These are phyloP conservation scores for Eimeria acervulina DNA, from an alignment of 169 alveolate genomes.

Conservation along the genomic window DNA sequence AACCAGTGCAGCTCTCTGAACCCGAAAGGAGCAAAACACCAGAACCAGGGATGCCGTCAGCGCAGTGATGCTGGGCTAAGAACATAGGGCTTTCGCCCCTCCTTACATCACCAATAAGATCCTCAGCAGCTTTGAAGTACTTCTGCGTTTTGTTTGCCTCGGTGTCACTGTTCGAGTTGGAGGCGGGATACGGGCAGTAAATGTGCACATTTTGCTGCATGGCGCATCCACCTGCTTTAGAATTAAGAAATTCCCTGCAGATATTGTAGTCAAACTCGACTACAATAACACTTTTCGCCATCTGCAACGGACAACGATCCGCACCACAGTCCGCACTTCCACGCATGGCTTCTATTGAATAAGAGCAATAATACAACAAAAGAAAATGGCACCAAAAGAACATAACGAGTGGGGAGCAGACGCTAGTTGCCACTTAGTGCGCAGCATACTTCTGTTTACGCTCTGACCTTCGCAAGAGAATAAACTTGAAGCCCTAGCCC, in stretches of 20 bases:
- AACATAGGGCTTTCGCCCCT: not conserved
- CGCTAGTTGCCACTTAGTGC: not conserved
- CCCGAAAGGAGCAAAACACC: not conserved
- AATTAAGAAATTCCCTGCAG: conserved; percentile 6
- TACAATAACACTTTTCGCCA: conserved; percentile 46
- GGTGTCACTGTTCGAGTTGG: not conserved
- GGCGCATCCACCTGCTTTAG: not conserved
- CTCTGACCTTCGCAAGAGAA: conserved; percentile 6
- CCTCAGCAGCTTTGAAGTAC: not conserved
- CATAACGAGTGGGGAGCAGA: not conserved
- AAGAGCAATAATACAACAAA: not conserved
- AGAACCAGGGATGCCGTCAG: not conserved
- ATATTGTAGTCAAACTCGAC: not conserved
- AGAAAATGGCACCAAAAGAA: not conserved
- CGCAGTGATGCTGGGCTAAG: not conserved
- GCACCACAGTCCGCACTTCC: not conserved
- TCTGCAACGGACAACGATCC: conserved; percentile 15
- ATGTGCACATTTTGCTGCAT: conserved; percentile 58
- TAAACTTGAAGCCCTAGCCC: conserved; percentile 2
- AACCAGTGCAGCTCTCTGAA: not conserved
- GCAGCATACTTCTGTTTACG: not conserved
- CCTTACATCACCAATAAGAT: conserved; percentile 22
- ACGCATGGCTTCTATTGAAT: not conserved
- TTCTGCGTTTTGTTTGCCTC: not conserved
- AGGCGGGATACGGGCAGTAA: conserved; percentile 10